phyloP scores from a whole-genome alignment of 2,329 filamentous ascomycete genomes.

The Cryphonectria nitschkei region DNA sequence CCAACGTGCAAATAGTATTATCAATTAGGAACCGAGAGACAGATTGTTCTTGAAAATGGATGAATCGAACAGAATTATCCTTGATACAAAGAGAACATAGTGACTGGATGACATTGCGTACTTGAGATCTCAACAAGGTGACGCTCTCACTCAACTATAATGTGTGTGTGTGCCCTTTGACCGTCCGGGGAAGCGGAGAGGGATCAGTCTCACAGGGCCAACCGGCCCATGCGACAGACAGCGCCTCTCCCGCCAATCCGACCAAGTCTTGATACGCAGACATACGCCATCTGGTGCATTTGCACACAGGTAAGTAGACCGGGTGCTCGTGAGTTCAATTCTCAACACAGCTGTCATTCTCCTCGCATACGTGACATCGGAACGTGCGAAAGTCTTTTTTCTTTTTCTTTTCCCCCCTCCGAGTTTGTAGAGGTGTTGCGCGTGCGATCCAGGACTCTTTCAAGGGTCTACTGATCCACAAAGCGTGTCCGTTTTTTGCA shows the following conservation, averaged over 20 bases:
- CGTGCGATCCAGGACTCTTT: neutral
- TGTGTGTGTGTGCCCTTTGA: neutral
- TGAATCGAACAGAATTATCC: neutral
- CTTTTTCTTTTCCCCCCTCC: neutral
- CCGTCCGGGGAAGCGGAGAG: neutral
- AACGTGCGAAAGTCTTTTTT: neutral
- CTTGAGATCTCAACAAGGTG: neutral
- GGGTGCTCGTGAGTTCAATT: neutral
- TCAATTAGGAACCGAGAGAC: no score
- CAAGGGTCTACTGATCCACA: slow-evolving; percentile 1
- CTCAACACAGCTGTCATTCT: neutral
- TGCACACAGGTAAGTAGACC: neutral
- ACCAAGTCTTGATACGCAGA: neutral
- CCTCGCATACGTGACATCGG: neutral
- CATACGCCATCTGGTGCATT: neutral
- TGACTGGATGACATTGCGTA: neutral
- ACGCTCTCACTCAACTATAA: neutral
- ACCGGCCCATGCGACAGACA: neutral
- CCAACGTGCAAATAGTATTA: neutral
- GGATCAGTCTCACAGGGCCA: neutral
- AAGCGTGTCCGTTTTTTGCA: neutral
- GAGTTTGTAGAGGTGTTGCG: neutral
- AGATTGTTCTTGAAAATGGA: neutral
- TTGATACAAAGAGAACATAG: neutral
- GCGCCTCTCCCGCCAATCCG: neutral